Evolutionary conservation across 257 asterid species (phyloP).

Genomic region (Coffea eugenioides): DNA sequence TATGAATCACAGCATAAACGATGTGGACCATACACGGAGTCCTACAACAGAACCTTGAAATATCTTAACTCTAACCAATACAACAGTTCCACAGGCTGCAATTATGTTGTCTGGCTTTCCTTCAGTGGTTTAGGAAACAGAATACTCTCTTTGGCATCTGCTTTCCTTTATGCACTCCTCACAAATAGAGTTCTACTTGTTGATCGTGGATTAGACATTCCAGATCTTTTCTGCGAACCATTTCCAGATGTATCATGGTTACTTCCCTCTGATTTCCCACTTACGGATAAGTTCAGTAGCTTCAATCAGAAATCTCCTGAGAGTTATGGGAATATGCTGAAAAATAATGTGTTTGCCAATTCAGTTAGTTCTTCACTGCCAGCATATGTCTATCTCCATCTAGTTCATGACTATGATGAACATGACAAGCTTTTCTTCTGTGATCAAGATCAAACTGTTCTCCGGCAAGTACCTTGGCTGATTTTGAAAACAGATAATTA

Average conservation of each 20-base stretch:
- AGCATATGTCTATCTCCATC: slow-evolving; percentile 56
- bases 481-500: slow-evolving; percentile 59
- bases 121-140: slow-evolving; percentile 73
- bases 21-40: slow-evolving; percentile 68
- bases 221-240: slow-evolving; percentile 84
- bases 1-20: slow-evolving; percentile 65
- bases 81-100: slow-evolving; percentile 46
- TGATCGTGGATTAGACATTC: slow-evolving; percentile 54
- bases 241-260: slow-evolving; percentile 68
- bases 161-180: slow-evolving; percentile 81
- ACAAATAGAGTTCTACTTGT: slow-evolving; percentile 81
- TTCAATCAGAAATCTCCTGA: slow-evolving; percentile 46
- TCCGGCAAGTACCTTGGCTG: slow-evolving; percentile 56
- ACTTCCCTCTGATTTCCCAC: slow-evolving; percentile 67
- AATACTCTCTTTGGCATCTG: slow-evolving; percentile 60
- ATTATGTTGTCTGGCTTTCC: slow-evolving; percentile 63
- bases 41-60: slow-evolving; percentile 49
- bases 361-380: slow-evolving; percentile 19
- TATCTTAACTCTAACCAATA: slow-evolving; percentile 40
- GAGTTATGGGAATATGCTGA: slow-evolving; percentile 59
- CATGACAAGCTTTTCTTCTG: slow-evolving; percentile 69
- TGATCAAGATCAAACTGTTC: slow-evolving; percentile 47
- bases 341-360: slow-evolving; percentile 31
- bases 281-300: slow-evolving; percentile 22
- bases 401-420: slow-evolving; percentile 60